phyloP scores from a whole-genome alignment of 768 basidiomycete species.

The Goffeauzyma gilvescens region DNA sequence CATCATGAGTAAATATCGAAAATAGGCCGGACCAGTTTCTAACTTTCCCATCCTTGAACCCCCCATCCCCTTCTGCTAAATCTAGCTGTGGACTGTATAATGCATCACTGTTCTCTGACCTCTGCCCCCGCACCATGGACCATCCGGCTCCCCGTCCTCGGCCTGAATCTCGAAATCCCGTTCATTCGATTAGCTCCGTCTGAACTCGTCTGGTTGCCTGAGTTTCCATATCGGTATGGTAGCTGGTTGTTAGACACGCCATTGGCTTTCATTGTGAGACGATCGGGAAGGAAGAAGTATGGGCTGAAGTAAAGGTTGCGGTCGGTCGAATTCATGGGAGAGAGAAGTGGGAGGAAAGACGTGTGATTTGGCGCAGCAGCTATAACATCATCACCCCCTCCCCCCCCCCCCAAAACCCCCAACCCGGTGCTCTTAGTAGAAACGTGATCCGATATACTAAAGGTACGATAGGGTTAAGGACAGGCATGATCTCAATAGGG shows the following conservation, averaged over 20 bases:
- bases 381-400: too few species aligned
- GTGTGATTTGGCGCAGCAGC: too few species aligned
- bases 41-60: too few species aligned
- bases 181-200: conserved; percentile 5
- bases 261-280: conserved; percentile 1
- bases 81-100: conserved; percentile 9
- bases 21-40: too few species aligned
- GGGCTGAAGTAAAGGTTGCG: conserved; percentile 4
- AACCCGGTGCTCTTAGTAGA: too few species aligned
- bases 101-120: conserved; percentile 9
- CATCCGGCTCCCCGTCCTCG: neutral
- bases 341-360: too few species aligned
- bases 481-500: too few species aligned
- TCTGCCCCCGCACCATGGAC: neutral
- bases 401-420: too few species aligned
- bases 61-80: neutral
- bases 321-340: neutral
- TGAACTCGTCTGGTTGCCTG: conserved; percentile 10
- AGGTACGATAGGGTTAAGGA: too few species aligned
- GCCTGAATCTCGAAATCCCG: conserved; percentile 4
- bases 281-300: conserved; percentile 11
- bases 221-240: conserved; percentile 7
- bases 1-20: too few species aligned
- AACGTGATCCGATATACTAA: too few species aligned
- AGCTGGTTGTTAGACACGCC: conserved; percentile 10